phyloP scores from a whole-genome alignment of 495 filamentous ascomycete genomes.

The Oidiodendron maius region DNA sequence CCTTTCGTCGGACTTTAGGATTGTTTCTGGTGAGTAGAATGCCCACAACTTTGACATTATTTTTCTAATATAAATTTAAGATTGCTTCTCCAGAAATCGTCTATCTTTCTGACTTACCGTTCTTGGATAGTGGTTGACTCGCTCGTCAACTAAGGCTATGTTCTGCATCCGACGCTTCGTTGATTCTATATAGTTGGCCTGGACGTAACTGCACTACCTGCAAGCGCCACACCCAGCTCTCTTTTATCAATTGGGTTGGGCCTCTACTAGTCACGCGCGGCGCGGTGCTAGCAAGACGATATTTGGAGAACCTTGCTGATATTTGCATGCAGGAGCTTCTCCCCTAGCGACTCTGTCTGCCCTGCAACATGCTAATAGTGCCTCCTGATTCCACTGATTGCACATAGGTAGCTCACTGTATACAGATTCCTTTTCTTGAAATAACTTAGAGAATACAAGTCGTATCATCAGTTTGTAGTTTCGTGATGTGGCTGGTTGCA shows the following conservation, averaged over 20 bases:
- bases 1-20: constrained; percentile 26
- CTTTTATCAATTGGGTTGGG: no score
- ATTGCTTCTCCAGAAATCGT: not conserved
- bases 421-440: constrained; percentile 7
- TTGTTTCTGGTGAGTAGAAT: constrained; percentile 17
- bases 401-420: constrained; percentile 20
- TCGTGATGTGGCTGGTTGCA: not conserved
- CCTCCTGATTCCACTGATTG: constrained; percentile 15
- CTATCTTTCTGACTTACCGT: not conserved
- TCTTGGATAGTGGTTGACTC: no score
- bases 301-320: constrained; percentile 20
- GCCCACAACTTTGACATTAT: not conserved
- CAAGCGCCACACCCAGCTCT: no score
- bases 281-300: not conserved
- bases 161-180: no score
- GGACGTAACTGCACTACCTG: no score
- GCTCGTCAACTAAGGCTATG: no score
- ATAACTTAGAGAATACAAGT: constrained; percentile 8
- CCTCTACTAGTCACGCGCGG: no score
- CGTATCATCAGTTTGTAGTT: not conserved
- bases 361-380: not conserved
- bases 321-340: constrained; percentile 16
- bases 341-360: not conserved
- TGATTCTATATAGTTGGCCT: no score
- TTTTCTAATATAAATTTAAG: not conserved